Percentiles rank a stretch among this genome's conserved stretches.
Evolutionary conservation across 164 flowering plant species (phyloP).

Genomic region (Buxus sempervirens): DNA sequence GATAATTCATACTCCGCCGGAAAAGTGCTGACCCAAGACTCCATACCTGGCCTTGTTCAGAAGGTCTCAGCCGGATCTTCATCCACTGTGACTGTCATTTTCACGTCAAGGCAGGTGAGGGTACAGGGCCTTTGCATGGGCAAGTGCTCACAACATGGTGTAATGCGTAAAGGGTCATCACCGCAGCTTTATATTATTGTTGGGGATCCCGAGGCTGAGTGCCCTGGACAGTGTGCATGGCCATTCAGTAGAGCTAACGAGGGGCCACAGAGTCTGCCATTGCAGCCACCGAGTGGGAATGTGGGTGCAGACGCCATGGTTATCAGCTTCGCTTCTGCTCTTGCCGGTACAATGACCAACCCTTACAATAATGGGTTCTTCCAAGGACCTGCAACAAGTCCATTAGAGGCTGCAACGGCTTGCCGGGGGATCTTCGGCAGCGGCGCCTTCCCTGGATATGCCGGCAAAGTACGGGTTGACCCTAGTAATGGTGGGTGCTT

Average conservation of each 20-base stretch:
- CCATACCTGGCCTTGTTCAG: constrained; percentile 14
- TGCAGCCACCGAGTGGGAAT: constrained; percentile 37
- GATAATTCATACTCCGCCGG: constrained; percentile 25
- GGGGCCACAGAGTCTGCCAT: constrained; percentile 18
- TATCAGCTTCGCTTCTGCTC: constrained; percentile 26
- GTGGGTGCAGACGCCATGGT: constrained; percentile 39
- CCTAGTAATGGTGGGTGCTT: constrained; percentile 33
- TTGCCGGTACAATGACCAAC: constrained; percentile 38
- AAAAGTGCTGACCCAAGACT: constrained; percentile 29
- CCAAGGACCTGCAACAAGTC: not conserved
- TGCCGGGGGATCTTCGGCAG: constrained; percentile 35
- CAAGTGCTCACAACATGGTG: constrained; percentile 31
- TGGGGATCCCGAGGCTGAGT: constrained; percentile 39
- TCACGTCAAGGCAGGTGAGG: constrained; percentile 30
- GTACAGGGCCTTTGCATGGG: constrained; percentile 32
- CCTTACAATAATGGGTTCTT: constrained; percentile 35
- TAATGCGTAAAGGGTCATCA: constrained; percentile 3
- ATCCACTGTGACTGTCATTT: constrained; percentile 21
- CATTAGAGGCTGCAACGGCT: constrained; percentile 24
- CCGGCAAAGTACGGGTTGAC: constrained; percentile 38
- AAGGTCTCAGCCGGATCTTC: constrained; percentile 20
- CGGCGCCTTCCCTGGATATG: constrained; percentile 31
- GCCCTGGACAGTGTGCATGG: constrained; percentile 47
- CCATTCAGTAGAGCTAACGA: constrained; percentile 29
- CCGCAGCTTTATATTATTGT: constrained; percentile 25